These are phyloP conservation scores for Moricandia arvensis DNA, from an alignment of 345 rosid species.

Conservation along the genomic window DNA sequence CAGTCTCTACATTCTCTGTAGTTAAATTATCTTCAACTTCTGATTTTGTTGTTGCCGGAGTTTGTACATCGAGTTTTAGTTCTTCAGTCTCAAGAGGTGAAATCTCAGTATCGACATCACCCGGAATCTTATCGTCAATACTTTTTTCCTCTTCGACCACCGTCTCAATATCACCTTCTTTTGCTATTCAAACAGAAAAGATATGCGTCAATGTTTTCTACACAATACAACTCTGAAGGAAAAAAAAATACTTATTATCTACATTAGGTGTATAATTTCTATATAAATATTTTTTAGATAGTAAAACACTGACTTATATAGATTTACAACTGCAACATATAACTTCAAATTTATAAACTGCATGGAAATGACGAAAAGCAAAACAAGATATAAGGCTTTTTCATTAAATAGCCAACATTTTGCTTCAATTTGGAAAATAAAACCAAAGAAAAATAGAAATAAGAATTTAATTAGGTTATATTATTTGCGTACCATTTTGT, in stretches of 20 bases:
- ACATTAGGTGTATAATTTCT: background rate
- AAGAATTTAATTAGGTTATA: background rate
- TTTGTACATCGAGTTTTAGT: constrained; percentile 7
- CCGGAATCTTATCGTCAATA: background rate
- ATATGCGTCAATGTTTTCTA: background rate
- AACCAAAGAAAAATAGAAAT: background rate
- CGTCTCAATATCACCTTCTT: constrained; percentile 2
- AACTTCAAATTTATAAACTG: background rate
- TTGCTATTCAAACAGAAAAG: background rate
- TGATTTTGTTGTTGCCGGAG: background rate
- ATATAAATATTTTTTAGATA: background rate
- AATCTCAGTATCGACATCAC: background rate
- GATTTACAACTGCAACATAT: background rate
- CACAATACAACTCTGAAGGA: background rate
- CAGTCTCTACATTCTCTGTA: background rate
- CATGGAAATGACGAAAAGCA: background rate
- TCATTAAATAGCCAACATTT: background rate
- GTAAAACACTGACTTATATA: background rate
- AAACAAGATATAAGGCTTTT: background rate
- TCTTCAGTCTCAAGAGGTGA: constrained; percentile 15
- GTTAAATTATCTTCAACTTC: constrained; percentile 13
- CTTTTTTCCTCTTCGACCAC: constrained; percentile 22
- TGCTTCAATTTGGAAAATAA: background rate
- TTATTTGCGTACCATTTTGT: constrained; percentile 23
- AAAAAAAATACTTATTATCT: background rate